phyloP scores from a whole-genome alignment of 2,329 filamentous ascomycete genomes.

The Sporothrix humicola region DNA sequence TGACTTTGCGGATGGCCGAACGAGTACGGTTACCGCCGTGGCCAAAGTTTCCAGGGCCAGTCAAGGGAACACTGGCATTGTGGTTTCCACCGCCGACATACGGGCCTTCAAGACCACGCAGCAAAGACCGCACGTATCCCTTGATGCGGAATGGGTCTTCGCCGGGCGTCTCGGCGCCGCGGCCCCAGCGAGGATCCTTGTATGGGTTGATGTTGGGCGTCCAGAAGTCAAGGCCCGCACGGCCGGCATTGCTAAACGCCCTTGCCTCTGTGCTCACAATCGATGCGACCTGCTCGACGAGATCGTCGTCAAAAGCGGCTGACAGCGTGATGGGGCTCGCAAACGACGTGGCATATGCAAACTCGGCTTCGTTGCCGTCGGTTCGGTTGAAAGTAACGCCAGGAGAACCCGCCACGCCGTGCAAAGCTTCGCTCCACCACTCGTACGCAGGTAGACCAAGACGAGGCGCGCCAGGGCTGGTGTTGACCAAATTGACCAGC shows the following conservation, averaged over 20 bases:
- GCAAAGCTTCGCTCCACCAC: constrained; percentile 38
- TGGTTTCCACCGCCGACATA: constrained; percentile 28
- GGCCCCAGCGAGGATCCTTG: constrained; percentile 66
- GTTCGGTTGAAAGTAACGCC: constrained; percentile 33
- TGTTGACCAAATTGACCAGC: constrained; percentile 27
- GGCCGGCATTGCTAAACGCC: constrained; percentile 44
- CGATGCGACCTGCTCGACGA: constrained; percentile 40
- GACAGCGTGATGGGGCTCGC: constrained; percentile 44
- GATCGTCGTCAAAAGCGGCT: constrained; percentile 45
- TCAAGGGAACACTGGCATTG: neutral
- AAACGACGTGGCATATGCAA: constrained; percentile 44
- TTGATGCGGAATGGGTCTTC: constrained; percentile 41
- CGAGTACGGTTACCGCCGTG: constrained; percentile 5
- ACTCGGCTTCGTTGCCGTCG: constrained; percentile 26
- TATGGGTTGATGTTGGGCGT: constrained; percentile 71
- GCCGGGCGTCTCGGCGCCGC: constrained; percentile 47
- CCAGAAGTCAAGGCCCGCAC: constrained; percentile 59
- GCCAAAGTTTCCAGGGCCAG: neutral
- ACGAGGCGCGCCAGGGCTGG: constrained; percentile 27
- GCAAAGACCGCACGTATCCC: constrained; percentile 38
- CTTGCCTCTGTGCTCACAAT: constrained; percentile 44
- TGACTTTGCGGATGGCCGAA: constrained; percentile 36
- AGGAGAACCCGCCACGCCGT: constrained; percentile 36
- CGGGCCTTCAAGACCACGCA: constrained; percentile 41
- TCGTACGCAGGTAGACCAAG: constrained; percentile 34